Evolutionary conservation across 2,329 filamentous ascomycete species (phyloP).

Genomic region (Colletotrichum sp.): DNA sequence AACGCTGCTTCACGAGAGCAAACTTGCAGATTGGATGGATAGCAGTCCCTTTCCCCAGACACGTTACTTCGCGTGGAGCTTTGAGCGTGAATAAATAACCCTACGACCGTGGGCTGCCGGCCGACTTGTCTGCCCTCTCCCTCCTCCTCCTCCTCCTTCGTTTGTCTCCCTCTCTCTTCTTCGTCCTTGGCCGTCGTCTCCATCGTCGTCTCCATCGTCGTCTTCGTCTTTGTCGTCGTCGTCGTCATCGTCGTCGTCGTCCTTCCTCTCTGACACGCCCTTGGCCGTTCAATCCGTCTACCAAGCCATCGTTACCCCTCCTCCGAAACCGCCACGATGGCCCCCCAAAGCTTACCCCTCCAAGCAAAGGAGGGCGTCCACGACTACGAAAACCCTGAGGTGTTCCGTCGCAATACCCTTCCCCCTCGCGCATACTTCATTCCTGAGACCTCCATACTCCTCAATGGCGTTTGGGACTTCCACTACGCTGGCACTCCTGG

Average conservation of each 20-base stretch:
- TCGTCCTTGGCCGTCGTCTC: not conserved
- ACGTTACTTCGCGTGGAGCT: slow-evolving; percentile 2
- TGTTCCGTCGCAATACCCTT: slow-evolving; percentile 59
- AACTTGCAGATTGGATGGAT: not conserved
- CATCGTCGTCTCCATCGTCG: not conserved
- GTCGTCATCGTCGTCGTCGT: not conserved
- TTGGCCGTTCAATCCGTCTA: not conserved
- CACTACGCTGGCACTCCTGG: slow-evolving; percentile 50
- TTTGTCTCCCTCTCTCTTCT: not conserved
- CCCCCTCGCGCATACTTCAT: slow-evolving; percentile 58
- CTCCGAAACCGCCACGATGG: slow-evolving; percentile 17
- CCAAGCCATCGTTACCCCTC: not conserved
- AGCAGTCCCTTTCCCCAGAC: not conserved
- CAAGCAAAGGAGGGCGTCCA: slow-evolving; percentile 40
- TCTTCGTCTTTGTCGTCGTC: not conserved
- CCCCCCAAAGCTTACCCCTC: slow-evolving; percentile 31
- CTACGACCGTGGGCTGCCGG: not conserved
- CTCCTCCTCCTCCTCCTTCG: not conserved
- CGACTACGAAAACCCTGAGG: slow-evolving; percentile 55
- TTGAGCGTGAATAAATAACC: slow-evolving; percentile 15
- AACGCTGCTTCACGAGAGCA: slow-evolving; percentile 10
- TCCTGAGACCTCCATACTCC: slow-evolving; percentile 50
- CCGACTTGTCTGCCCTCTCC: not conserved
- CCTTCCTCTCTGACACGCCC: not conserved
- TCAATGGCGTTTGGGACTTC: slow-evolving; percentile 66